phyloP scores from a whole-genome alignment of 1,139 yeast genomes.

The Pichia inconspicua region DNA sequence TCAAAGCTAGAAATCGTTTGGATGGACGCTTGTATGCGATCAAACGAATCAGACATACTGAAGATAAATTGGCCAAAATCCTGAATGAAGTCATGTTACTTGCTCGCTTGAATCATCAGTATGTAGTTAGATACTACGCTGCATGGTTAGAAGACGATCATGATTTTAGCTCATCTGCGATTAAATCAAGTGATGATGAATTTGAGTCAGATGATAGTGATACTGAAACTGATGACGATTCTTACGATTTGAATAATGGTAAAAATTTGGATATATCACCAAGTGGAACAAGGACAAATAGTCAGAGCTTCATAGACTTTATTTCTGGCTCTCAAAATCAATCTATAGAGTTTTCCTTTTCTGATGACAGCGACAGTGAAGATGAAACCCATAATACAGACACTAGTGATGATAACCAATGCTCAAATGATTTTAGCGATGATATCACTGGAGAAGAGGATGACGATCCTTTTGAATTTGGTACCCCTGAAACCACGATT shows the following conservation, averaged over 20 bases:
- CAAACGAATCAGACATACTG: constrained; percentile 80
- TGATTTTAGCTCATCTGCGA: constrained; percentile 19
- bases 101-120: constrained; percentile 88
- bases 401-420: constrained; percentile 18
- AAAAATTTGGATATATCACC: constrained; percentile 14
- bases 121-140: constrained; percentile 91
- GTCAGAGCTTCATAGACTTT: constrained; percentile 42
- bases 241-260: constrained; percentile 18
- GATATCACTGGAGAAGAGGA: constrained; percentile 3
- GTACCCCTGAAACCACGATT: constrained; percentile 9
- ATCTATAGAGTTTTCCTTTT: constrained; percentile 50
- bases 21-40: constrained; percentile 95
- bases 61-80: constrained; percentile 69
- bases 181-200: constrained; percentile 28
- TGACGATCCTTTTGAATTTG: constrained; percentile 15
- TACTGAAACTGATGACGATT: constrained; percentile 24
- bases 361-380: constrained; percentile 30
- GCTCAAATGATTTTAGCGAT: constrained; percentile 14
- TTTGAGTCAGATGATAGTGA: constrained; percentile 21
- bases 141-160: constrained; percentile 87
- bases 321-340: constrained; percentile 60
- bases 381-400: constrained; percentile 23
- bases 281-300: constrained; percentile 25
- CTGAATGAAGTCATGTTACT: constrained; percentile 85
- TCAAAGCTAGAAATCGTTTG: constrained; percentile 82